phyloP scores from a whole-genome alignment of 306 rosid species.

The Quercus aquifolioides region DNA sequence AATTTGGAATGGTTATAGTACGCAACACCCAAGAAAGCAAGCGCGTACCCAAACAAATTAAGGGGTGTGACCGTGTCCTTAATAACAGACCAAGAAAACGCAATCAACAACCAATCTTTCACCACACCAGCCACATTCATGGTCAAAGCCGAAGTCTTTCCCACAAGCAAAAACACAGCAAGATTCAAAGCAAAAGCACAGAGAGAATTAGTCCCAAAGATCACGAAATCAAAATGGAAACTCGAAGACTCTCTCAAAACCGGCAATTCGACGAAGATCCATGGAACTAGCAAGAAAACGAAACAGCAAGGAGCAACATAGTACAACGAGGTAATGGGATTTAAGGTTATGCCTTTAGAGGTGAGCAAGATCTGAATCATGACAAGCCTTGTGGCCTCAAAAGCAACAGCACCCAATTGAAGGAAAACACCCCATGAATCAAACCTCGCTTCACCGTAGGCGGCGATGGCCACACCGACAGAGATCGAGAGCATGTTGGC shows the following conservation, averaged over 20 bases:
- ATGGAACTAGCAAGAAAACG: constrained; percentile 54
- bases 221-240: constrained; percentile 52
- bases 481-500: constrained; percentile 82
- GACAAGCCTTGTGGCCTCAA: constrained; percentile 81
- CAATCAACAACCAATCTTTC: constrained; percentile 83
- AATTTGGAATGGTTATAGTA: constrained; percentile 81
- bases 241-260: constrained; percentile 52
- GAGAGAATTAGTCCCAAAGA: constrained; percentile 71
- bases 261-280: constrained; percentile 79
- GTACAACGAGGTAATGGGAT: constrained; percentile 75
- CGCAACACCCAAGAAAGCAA: constrained; percentile 78
- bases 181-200: constrained; percentile 86
- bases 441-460: constrained; percentile 78
- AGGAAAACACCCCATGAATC: constrained; percentile 75
- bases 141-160: constrained; percentile 83
- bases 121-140: constrained; percentile 96
- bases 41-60: constrained; percentile 75
- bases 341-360: constrained; percentile 79
- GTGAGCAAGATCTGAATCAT: constrained; percentile 82
- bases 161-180: constrained; percentile 77
- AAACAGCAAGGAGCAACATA: constrained; percentile 86
- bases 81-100: constrained; percentile 86
- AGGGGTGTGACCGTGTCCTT: constrained; percentile 82
- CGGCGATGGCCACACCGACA: constrained; percentile 78
- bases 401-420: constrained; percentile 81